These are phyloP conservation scores for Rachicladosporium sp. DNA, from an alignment of 2,329 filamentous ascomycete genomes.

Conservation along the genomic window DNA sequence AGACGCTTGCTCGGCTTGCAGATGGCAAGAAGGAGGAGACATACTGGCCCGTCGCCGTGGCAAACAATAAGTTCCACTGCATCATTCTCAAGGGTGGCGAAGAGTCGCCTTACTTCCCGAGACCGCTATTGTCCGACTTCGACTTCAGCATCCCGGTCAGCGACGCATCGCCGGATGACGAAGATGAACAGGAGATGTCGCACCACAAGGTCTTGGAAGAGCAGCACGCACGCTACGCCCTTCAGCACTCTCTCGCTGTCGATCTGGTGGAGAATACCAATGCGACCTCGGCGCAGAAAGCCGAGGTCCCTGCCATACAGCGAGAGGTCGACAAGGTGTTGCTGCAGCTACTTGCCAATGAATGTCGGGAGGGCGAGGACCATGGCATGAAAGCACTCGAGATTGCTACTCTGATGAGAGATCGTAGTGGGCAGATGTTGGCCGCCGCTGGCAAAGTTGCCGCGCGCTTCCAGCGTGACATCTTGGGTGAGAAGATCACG, in stretches of 20 bases:
- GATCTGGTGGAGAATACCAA: constrained; percentile 61
- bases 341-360: constrained; percentile 73
- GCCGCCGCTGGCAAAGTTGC: constrained; percentile 87
- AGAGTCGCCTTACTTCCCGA: constrained; percentile 82
- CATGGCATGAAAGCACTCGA: constrained; percentile 90
- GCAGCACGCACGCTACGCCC: constrained; percentile 60
- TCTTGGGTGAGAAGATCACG: constrained; percentile 82
- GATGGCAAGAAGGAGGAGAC: constrained; percentile 75
- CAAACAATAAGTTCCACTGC: constrained; percentile 87
- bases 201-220: constrained; percentile 59
- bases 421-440: constrained; percentile 76
- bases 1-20: constrained; percentile 65
- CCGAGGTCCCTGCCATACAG: constrained; percentile 57
- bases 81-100: constrained; percentile 97
- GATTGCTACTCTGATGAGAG: constrained; percentile 73
- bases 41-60: constrained; percentile 93
- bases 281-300: constrained; percentile 51
- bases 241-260: constrained; percentile 61
- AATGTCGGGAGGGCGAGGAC: constrained; percentile 88
- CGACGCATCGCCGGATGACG: constrained; percentile 34
- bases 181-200: constrained; percentile 28
- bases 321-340: constrained; percentile 82
- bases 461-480: constrained; percentile 63
- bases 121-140: constrained; percentile 82
- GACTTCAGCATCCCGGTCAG: constrained; percentile 76